Base-by-base conservation (phyloP, 768 basidiomycete genomes). In the Calocybe indica region DNA sequence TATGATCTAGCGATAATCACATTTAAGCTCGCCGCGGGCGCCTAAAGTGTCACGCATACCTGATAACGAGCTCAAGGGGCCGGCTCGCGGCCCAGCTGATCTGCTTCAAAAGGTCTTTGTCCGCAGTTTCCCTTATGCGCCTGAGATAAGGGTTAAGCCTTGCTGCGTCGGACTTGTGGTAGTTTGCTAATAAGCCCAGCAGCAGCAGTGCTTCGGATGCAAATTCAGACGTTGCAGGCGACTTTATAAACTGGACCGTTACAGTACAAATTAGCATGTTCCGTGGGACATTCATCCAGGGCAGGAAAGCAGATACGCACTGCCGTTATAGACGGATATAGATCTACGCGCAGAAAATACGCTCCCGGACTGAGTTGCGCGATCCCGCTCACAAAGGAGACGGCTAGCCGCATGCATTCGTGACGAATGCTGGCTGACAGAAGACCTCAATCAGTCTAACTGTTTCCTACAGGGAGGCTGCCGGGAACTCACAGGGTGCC, bases 141-240 rank as follows among this genome's bases (percentile, higher is more conserved):
- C 73, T 73, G 7, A 85, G 67, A 56, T 83, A 86, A 1, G 78
- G 78, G 59, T 88, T 88, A 35, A 84, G 71, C 52, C 75, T 82
- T 7, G 81, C 78, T 7, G 82, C 82, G 56, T 85, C 83, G 0
- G 82, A 83, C 55, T 80, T 83, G 59, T 86, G 85, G 58, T 80
- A 88, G 55, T 84, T 85, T 45, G 79, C 79, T 2, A 88, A 72
- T 32, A 85, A 62, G 8, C 78, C 70, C n/a, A 85, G 70, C 5
- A 87, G 64, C 5, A 85, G 64, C 0, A 72, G 63, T 1, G 80
- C 78, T 56, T 85, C 82, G 46, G 83, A 80, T 0, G 80, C 72
- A 57, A 65, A 83, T 42, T 70, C 67, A 51, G 75, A 73, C 4
- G 75, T 84, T 14, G 76, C 74, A 1, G 72, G 73, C 7, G 70